phyloP scores from a whole-genome alignment of 352 stramenopile species.

The Thraustochytrium striatum region DNA sequence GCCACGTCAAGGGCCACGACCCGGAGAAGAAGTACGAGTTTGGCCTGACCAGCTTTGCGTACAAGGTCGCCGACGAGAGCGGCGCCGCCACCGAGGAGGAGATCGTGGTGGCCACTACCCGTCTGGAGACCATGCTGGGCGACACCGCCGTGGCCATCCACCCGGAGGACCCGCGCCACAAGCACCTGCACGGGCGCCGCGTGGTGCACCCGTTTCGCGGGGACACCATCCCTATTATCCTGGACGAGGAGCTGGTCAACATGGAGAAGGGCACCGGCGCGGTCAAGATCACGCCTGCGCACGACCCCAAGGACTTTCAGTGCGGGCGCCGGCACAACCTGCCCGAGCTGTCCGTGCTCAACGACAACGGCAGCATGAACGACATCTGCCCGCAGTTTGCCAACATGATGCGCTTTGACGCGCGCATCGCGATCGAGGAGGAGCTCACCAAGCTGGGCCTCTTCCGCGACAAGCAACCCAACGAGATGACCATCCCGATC shows the following conservation, averaged over 20 bases:
- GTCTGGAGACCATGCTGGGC: conserved; percentile 97
- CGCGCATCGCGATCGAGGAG: conserved; percentile 67
- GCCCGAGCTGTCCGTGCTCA: conserved; percentile 76
- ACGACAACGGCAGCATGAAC: conserved; percentile 69
- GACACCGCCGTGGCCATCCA: conserved; percentile 96
- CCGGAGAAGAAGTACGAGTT: conserved; percentile 96
- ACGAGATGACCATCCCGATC: conserved; percentile 51
- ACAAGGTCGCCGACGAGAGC: conserved; percentile 83
- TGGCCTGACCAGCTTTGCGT: conserved; percentile 94
- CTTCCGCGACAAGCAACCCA: conserved; percentile 24
- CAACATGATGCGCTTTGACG: conserved; percentile 80
- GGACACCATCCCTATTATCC: conserved; percentile 75
- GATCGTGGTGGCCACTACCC: conserved; percentile 91
- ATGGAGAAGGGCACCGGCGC: conserved; percentile 83
- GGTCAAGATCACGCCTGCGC: conserved; percentile 97
- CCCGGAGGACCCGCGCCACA: conserved; percentile 74
- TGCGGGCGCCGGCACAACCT: conserved; percentile 93
- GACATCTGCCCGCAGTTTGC: conserved; percentile 59
- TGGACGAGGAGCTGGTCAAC: conserved; percentile 79
- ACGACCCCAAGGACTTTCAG: conserved; percentile 99
- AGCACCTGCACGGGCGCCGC: conserved; percentile 21
- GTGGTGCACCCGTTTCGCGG: conserved; percentile 50
- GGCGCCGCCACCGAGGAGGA: conserved; percentile 64
- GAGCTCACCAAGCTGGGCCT: conserved; percentile 40
- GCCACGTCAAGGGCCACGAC: conserved; percentile 91